phyloP scores from a whole-genome alignment of 2,329 filamentous ascomycete species.

The Nigrospora oryzae region DNA sequence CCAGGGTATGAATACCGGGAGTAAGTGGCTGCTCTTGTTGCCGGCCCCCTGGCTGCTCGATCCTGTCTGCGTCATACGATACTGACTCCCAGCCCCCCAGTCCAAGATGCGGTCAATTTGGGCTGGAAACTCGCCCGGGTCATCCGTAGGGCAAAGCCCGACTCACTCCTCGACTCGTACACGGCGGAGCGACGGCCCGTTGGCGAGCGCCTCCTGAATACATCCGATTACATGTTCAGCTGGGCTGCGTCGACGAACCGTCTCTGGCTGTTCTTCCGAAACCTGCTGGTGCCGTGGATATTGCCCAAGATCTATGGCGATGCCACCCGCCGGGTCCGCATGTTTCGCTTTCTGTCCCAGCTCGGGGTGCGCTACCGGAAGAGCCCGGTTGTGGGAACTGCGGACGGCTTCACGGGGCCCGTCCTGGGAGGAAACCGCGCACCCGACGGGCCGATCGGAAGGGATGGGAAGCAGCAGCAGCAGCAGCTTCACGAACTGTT shows the following conservation, averaged over 20 bases:
- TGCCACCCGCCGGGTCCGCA: constrained; percentile 7
- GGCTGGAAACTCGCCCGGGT: constrained; percentile 45
- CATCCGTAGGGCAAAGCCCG: constrained; percentile 17
- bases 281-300: constrained; percentile 26
- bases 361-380: constrained; percentile 32
- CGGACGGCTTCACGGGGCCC: constrained; percentile 18
- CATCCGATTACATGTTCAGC: constrained; percentile 31
- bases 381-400: constrained; percentile 25
- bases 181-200: constrained; percentile 37
- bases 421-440: constrained; percentile 38
- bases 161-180: constrained; percentile 37
- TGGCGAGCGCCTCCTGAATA: constrained; percentile 29
- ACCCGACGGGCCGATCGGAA: constrained; percentile 24
- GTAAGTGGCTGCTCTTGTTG: background rate
- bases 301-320: constrained; percentile 23
- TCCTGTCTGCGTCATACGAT: no score
- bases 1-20: constrained; percentile 49
- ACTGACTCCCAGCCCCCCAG: background rate
- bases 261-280: constrained; percentile 26
- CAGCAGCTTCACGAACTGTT: constrained; percentile 14
- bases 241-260: constrained; percentile 25
- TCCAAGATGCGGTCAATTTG: constrained; percentile 45
- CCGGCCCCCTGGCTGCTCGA: no score
- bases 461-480: constrained; percentile 5
- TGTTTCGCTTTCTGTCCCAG: constrained; percentile 29